phyloP scores from a whole-genome alignment of 2,329 filamentous ascomycete genomes.

The Colletotrichum aenigma region DNA sequence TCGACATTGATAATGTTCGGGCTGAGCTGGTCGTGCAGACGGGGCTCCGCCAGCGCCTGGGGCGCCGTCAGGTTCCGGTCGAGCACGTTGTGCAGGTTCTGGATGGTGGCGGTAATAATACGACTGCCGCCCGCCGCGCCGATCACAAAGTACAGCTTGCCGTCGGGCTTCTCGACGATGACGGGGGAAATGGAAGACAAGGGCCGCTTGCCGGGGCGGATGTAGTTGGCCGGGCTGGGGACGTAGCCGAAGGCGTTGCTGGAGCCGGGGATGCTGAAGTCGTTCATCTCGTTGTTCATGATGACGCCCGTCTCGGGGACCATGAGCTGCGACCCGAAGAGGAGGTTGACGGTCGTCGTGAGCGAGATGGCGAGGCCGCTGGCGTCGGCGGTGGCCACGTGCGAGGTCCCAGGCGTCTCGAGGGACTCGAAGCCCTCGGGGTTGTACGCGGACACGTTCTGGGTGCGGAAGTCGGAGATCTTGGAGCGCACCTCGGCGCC shows the following conservation, averaged over 20 bases:
- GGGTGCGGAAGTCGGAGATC: constrained; percentile 44
- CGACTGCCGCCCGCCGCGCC: constrained; percentile 83
- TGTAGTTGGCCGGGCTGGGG: constrained; percentile 75
- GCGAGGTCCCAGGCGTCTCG: constrained; percentile 71
- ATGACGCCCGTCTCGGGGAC: constrained; percentile 84
- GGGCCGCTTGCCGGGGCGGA: constrained; percentile 78
- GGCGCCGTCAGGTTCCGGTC: constrained; percentile 66
- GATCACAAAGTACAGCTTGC: constrained; percentile 71
- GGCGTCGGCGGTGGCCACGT: constrained; percentile 70
- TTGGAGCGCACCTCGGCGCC: constrained; percentile 57
- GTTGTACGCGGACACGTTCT: constrained; percentile 47
- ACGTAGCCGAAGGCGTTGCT: constrained; percentile 80
- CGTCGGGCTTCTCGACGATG: constrained; percentile 75
- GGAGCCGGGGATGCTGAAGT: constrained; percentile 77
- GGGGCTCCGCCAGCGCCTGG: constrained; percentile 69
- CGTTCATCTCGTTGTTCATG: constrained; percentile 68
- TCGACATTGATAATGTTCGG: constrained; percentile 75
- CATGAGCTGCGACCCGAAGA: constrained; percentile 78
- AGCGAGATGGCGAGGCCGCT: constrained; percentile 75
- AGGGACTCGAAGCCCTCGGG: constrained; percentile 50
- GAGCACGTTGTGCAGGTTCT: constrained; percentile 76
- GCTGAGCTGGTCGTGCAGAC: constrained; percentile 83
- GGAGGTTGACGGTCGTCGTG: constrained; percentile 81
- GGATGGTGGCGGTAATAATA: constrained; percentile 84
- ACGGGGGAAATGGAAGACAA: constrained; percentile 78